Percentiles rank a stretch among this genome's conserved stretches.
Evolutionary conservation across 129 eudicot genomes (phyloP).

Genomic region (Gnaphalium uliginosum): DNA sequence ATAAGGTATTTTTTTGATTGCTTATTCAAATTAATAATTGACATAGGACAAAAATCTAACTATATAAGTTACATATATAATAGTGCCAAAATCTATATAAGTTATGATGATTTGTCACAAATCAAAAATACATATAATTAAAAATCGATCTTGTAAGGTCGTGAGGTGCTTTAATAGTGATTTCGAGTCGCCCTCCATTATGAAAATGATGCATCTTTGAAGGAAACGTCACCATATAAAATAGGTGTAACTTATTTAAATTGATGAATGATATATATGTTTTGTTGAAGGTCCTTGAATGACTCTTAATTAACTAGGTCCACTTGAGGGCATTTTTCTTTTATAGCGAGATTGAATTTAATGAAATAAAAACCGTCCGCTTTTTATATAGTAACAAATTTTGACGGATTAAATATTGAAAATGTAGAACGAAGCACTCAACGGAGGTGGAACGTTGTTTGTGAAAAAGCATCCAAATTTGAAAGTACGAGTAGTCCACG

Average conservation of each 20-base stretch:
- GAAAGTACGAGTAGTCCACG: constrained; percentile 85
- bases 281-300: background rate
- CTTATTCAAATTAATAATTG: background rate
- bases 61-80: background rate
- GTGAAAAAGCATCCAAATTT: constrained; percentile 80
- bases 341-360: no score
- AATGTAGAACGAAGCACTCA: constrained; percentile 77
- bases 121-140: background rate
- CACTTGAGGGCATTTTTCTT: background rate
- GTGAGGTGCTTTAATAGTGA: background rate
- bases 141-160: background rate
- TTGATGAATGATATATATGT: background rate
- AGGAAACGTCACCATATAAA: background rate
- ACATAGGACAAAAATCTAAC: background rate
- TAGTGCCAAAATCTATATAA: background rate
- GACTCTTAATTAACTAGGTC: background rate
- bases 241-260: background rate
- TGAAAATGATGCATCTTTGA: constrained; percentile 6
- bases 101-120: background rate
- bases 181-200: background rate
- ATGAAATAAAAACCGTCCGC: no score
- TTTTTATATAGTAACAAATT: background rate
- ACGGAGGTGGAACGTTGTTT: constrained; percentile 88
- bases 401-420: background rate
- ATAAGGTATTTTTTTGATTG: constrained; percentile 53